These are phyloP conservation scores for Auricularia sp. DNA, from an alignment of 768 basidiomycete genomes.

Conservation along the genomic window DNA sequence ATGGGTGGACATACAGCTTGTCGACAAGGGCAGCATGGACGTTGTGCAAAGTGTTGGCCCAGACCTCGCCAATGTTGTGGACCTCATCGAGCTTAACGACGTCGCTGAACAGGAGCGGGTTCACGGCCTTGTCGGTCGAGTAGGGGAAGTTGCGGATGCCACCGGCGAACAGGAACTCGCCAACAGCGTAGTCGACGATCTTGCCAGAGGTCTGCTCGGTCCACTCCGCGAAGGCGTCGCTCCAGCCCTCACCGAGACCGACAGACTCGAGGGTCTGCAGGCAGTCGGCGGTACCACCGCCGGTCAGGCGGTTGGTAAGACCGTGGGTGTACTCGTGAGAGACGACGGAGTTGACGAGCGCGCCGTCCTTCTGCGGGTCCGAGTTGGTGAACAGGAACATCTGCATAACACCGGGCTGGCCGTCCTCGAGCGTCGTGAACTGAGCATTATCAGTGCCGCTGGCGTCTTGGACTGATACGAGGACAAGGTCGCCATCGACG, in stretches of 20 bases:
- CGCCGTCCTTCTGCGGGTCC: conserved; percentile 29
- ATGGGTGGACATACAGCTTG: background rate
- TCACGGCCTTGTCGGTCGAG: conserved; percentile 4
- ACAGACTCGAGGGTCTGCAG: conserved; percentile 20
- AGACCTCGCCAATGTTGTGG: conserved; percentile 9
- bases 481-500: conserved; percentile 25
- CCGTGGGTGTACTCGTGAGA: conserved; percentile 28
- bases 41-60: conserved; percentile 4
- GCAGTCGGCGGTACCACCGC: conserved; percentile 10
- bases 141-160: conserved; percentile 18
- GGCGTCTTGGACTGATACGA: conserved; percentile 25
- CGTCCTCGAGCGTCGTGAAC: conserved; percentile 18
- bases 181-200: conserved; percentile 7
- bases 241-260: conserved; percentile 35
- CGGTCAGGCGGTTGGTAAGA: conserved; percentile 33
- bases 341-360: conserved; percentile 28
- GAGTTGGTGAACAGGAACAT: conserved; percentile 25
- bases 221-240: conserved; percentile 24
- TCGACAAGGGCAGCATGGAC: conserved; percentile 8
- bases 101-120: conserved; percentile 17
- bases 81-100: conserved; percentile 1
- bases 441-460: conserved; percentile 13
- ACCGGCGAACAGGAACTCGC: conserved; percentile 16
- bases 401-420: conserved; percentile 32
- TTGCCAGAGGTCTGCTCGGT: conserved; percentile 6